Base-by-base conservation (phyloP, 1,284 basidiomycete genomes). In the Melampsora americana region DNA sequence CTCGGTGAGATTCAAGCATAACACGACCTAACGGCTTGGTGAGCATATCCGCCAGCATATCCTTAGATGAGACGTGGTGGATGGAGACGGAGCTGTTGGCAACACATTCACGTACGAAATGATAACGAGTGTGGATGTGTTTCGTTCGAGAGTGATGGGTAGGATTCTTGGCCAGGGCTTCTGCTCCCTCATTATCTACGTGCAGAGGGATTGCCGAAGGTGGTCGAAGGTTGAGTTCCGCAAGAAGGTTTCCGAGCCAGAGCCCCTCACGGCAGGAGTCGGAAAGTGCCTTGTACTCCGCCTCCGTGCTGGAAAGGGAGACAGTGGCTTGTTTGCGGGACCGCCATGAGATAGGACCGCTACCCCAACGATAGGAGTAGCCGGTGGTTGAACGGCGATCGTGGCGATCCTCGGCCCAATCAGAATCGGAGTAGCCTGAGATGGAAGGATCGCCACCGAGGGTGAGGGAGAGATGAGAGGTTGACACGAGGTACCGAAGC, bases 381-480 rank as follows among this genome's bases (percentile, higher is more conserved):
- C n/a, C n/a, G n/a, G n/a, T n/a, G n/a, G n/a, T n/a, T n/a, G n/a
- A n/a, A n/a, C n/a, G n/a, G n/a, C n/a, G n/a, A n/a, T n/a, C n/a
- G n/a, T n/a, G n/a, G n/a, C n/a, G n/a, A n/a, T n/a, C 44, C 35
- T 56, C 66, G 4, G 46, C 66, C 66, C 66, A 69, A 30, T 69
- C 48, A 1, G n/a, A 48, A 50, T 69, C 66, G 11, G 26, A 50
- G 28, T 30, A 69, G 5, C 66, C 66, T 5, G 46, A 50, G 14
- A n/a, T 16, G 46, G 30, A 6, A 12, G n/a, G n/a, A n/a, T n/a
- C n/a, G n/a, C n/a, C n/a, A n/a, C n/a, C n/a, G n/a, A n/a, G n/a
- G n/a, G n/a, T 4, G 2, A 48, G 48, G 5, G 18, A 6, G 23
- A 69, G 66, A 32, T 50, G 9, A 14, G 30, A 50, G 1, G 66